Evolutionary conservation across 345 rosid genomes (phyloP).

Genomic region (Sonneratia alba): DNA sequence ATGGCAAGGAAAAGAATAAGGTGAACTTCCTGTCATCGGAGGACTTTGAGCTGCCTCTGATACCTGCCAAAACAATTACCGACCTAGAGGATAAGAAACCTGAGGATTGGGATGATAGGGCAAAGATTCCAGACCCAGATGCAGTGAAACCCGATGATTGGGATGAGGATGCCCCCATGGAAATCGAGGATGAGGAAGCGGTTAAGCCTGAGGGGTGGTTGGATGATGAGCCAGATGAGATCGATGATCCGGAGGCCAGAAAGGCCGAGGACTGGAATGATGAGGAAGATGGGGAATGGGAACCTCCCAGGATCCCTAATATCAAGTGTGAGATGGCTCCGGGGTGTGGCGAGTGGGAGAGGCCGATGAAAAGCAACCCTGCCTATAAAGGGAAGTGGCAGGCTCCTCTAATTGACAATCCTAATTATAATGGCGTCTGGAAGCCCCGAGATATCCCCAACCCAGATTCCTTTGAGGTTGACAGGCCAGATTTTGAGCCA

Average conservation of each 20-base stretch:
- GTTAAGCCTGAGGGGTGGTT: conserved; percentile 57
- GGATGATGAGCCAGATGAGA: conserved; percentile 43
- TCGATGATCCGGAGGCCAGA: conserved; percentile 48
- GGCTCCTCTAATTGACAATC: conserved; percentile 44
- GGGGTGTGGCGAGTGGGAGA: conserved; percentile 59
- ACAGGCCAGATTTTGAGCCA: conserved; percentile 39
- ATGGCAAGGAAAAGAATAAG: conserved; percentile 42
- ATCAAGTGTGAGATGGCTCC: conserved; percentile 37
- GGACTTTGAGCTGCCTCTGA: conserved; percentile 42
- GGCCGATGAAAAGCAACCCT: conserved; percentile 41
- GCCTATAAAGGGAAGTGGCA: conserved; percentile 51
- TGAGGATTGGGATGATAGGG: conserved; percentile 49
- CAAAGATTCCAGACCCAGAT: conserved; percentile 32
- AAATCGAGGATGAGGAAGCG: conserved; percentile 39
- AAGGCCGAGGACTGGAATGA: conserved; percentile 61
- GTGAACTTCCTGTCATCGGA: conserved; percentile 33
- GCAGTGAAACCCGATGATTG: conserved; percentile 49
- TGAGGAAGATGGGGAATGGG: conserved; percentile 57
- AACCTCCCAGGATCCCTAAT: conserved; percentile 38
- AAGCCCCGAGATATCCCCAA: conserved; percentile 40
- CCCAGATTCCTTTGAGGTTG: conserved; percentile 39
- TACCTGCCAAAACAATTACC: conserved; percentile 39
- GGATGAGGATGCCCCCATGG: conserved; percentile 48
- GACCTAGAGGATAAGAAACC: conserved; percentile 46
- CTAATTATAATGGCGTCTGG: conserved; percentile 47